Percentiles rank a stretch among this genome's conserved stretches.
These are phyloP conservation scores for Fraxinus albicans DNA, from an alignment of 305 asterid genomes.

Conservation along the genomic window DNA sequence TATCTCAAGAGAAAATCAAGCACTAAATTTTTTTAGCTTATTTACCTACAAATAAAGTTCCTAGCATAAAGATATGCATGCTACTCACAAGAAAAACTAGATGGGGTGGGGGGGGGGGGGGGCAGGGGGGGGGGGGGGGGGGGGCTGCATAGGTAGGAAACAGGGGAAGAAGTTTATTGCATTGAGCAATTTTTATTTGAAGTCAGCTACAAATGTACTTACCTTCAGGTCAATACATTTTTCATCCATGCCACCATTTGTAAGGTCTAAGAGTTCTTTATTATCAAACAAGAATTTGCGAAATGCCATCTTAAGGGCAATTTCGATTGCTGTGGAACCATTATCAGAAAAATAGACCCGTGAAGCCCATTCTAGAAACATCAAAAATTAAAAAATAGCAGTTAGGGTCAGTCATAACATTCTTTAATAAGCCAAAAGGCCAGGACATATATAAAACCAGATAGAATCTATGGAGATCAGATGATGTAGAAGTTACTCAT, in stretches of 20 bases:
- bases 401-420: background rate
- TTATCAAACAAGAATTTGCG: conserved; percentile 83
- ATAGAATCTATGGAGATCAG: background rate
- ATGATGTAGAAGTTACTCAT: background rate
- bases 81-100: background rate
- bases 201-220: conserved; percentile 19
- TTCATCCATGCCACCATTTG: conserved; percentile 32
- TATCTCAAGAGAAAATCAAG: background rate
- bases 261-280: conserved; percentile 39
- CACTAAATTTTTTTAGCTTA: background rate
- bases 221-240: conserved; percentile 72
- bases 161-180: background rate
- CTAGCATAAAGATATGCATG: background rate
- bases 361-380: conserved; percentile 84
- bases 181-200: conserved; percentile 15
- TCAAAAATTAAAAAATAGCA: conserved; percentile 14
- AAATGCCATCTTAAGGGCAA: conserved; percentile 97
- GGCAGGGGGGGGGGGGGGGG: no score
- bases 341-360: conserved; percentile 90
- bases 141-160: background rate
- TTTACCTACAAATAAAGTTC: background rate
- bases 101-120: no score
- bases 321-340: conserved; percentile 97
- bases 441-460: background rate
- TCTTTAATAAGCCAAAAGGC: conserved; percentile 17